Evolutionary conservation across 2,329 filamentous ascomycete species (phyloP).

Genomic region (Neoarthrinium moseri): DNA sequence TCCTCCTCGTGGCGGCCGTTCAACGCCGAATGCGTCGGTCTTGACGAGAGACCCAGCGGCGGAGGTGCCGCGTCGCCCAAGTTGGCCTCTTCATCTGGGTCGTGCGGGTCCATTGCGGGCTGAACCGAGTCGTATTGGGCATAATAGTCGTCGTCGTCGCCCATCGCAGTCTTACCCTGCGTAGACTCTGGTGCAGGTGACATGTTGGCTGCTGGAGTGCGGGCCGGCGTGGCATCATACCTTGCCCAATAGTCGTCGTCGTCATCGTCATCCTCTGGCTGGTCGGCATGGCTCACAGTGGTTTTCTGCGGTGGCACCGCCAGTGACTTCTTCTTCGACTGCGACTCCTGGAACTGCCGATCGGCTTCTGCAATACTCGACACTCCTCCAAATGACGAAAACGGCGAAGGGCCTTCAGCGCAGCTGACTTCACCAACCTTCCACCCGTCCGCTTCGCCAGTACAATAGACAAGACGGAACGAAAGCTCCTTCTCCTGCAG

Average conservation of each 20-base stretch:
- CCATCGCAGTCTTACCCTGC: constrained; percentile 27
- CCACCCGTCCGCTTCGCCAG: constrained; percentile 67
- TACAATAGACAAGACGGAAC: constrained; percentile 69
- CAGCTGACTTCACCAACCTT: constrained; percentile 68
- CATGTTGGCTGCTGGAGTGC: constrained; percentile 60
- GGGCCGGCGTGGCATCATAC: constrained; percentile 69
- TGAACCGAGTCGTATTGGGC: constrained; percentile 76
- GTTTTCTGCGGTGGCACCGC: constrained; percentile 10
- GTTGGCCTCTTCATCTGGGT: constrained; percentile 67
- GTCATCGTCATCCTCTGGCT: constrained; percentile 52
- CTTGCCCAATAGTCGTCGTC: constrained; percentile 80
- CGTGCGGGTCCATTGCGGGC: constrained; percentile 76
- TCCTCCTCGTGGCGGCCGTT: constrained; percentile 22
- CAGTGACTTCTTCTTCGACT: constrained; percentile 19
- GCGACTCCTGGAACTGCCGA: constrained; percentile 43
- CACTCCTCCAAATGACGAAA: constrained; percentile 50
- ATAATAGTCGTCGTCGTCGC: constrained; percentile 70
- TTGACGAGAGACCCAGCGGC: constrained; percentile 26
- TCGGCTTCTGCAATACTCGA: constrained; percentile 60
- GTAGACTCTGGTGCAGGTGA: constrained; percentile 57
- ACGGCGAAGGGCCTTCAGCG: constrained; percentile 56
- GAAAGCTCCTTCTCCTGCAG: constrained; percentile 61
- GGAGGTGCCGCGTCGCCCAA: constrained; percentile 34
- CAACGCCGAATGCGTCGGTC: constrained; percentile 19
- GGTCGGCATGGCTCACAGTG: constrained; percentile 11